These are phyloP conservation scores for Flaveria ramosissima DNA, from an alignment of 129 eudicot genomes.

Conservation along the genomic window DNA sequence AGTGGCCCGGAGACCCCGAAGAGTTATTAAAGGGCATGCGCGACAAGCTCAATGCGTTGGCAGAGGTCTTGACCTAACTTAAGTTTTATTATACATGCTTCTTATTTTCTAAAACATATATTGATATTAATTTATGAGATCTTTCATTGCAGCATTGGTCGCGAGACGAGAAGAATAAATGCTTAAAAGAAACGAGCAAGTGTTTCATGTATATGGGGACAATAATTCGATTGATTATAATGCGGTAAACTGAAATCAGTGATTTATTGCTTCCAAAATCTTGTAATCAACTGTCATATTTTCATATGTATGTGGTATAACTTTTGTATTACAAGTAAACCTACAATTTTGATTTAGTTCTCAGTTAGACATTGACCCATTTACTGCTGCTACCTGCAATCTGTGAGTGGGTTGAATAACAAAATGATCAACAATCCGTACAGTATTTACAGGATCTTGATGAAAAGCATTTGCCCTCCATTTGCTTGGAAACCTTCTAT, in stretches of 20 bases:
- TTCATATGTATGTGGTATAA: conserved; percentile 18
- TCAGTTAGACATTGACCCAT: conserved; percentile 57
- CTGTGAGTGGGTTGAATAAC: conserved; percentile 54
- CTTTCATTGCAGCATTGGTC: conserved; percentile 75
- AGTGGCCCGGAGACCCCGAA: conserved; percentile 77
- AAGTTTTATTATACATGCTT: background rate
- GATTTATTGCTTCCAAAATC: conserved; percentile 10
- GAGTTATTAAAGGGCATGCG: conserved; percentile 65
- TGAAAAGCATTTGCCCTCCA: conserved; percentile 73
- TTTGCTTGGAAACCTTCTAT: conserved; percentile 76
- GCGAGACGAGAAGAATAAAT: conserved; percentile 66
- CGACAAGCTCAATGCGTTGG: conserved; percentile 72
- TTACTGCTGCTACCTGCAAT: conserved; percentile 37
- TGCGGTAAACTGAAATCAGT: conserved; percentile 23
- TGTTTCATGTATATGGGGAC: conserved; percentile 71
- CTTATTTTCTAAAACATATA: background rate
- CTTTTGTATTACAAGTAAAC: background rate
- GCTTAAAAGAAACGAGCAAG: conserved; percentile 73
- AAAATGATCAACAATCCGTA: conserved; percentile 78
- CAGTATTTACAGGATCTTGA: conserved; percentile 86
- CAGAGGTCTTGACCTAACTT: conserved; percentile 47
- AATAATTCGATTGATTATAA: conserved; percentile 73
- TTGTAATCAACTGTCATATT: conserved; percentile 15
- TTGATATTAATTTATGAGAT: background rate
- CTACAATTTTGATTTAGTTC: background rate